Base-by-base conservation (phyloP, 2,329 filamentous ascomycete species). In the Geosmithia flava region DNA sequence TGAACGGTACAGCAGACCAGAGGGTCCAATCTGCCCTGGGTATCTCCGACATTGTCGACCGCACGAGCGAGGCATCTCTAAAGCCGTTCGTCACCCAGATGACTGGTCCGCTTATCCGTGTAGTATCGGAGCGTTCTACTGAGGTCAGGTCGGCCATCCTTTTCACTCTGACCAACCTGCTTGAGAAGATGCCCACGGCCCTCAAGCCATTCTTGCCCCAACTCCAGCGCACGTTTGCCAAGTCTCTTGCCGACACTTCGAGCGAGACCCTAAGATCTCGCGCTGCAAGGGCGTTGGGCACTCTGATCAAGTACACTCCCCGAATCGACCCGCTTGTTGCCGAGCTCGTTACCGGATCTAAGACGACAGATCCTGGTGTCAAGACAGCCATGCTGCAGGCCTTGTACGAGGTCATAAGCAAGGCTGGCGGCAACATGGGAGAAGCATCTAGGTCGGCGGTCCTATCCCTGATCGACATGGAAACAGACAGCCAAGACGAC, bases 31-130 rank as follows among this genome's bases (percentile, higher is more conserved):
- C 93, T 50, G 93, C 94, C 44, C 74, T 97, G 53, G 93, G 87
- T 49, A 94, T 98, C 56, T 95, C 90, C 2, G 94, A 98, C 62
- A 86, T 98, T 55, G 85, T 97, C 54, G 93, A 97, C 68, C 82
- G 93, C 50, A 94, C 93, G 23, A 91, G 83, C 63, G 80, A 88
- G 55, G 83, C 89, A 50, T 83, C 90, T 19, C 72, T 98, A 53
- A 94, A 93, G 66, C 88, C 90, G 7, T 97, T 94, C 59, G 93
- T 98, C 51, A 96, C 91, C 29, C 90, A 96, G 60, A 96, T 98
- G 56, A 97, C 94, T 5, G 93, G 93, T 61, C 93, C 94, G 20
- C 78, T 98, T 48, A 98, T 98, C 64, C 87, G 93, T 76, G 91
- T 97, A 20, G 90, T 98, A 17, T 96, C 93, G 5, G 93, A 98